Conservation (phyloP, 2,329 filamentous ascomycete species). For the Claviceps cyperi region DNA sequence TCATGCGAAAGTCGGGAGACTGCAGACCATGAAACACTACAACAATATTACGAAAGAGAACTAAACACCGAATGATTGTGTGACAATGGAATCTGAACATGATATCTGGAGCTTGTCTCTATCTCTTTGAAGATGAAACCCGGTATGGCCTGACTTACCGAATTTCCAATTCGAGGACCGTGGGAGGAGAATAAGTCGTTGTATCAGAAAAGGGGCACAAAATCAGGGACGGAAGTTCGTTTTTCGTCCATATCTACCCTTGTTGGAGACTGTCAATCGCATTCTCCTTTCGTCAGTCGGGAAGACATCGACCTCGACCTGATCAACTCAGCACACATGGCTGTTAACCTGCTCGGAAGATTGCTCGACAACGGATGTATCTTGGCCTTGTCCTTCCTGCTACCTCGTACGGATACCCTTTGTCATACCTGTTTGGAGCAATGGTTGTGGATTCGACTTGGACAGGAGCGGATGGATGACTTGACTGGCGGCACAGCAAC, state of each 20-base stretch:
- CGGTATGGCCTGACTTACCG: background rate
- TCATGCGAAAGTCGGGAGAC: conserved; percentile 12
- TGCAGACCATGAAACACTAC: conserved; percentile 16
- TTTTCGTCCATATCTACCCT: background rate
- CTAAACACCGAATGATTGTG: conserved; percentile 4
- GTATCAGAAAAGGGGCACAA: background rate
- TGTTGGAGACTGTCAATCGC: background rate
- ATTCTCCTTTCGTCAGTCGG: conserved; percentile 8
- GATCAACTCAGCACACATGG: conserved; percentile 8
- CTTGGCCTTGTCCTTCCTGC: conserved; percentile 11
- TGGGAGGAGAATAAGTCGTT: background rate
- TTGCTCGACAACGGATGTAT: conserved; percentile 6
- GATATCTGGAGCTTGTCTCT: background rate
- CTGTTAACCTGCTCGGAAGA: conserved; percentile 10
- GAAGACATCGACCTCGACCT: conserved; percentile 1
- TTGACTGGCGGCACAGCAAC: conserved; percentile 17
- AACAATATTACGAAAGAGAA: conserved; percentile 6
- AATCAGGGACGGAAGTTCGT: background rate
- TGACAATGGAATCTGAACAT: background rate
- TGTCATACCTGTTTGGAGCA: conserved; percentile 17
- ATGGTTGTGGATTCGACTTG: conserved; percentile 18
- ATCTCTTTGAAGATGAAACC: background rate
- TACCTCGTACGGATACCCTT: conserved; percentile 15
- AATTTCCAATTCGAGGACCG: background rate
- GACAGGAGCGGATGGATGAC: conserved; percentile 19